Evolutionary conservation across 1,139 yeast genomes (phyloP).

Genomic region (Geotrichum carabidarum): DNA sequence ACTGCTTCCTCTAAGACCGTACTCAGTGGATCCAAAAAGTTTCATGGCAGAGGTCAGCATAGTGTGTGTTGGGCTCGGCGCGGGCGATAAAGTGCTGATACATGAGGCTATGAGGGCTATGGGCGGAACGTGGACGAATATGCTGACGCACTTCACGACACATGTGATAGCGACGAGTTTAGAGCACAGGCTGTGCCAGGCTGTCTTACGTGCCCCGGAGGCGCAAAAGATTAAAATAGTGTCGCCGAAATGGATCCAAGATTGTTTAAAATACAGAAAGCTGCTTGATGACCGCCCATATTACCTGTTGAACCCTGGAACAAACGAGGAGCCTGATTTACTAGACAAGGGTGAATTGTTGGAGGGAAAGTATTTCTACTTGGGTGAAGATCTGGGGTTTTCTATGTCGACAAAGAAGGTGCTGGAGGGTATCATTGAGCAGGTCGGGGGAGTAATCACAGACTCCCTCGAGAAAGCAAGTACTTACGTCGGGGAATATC

Average conservation of each 20-base stretch:
- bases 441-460: constrained; percentile 33
- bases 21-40: constrained; percentile 64
- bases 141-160: constrained; percentile 66
- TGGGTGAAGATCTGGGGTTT: constrained; percentile 1
- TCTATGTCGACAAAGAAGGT: not conserved
- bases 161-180: constrained; percentile 62
- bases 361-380: not conserved
- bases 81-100: constrained; percentile 59
- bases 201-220: constrained; percentile 24
- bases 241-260: constrained; percentile 64
- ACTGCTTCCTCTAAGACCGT: constrained; percentile 44
- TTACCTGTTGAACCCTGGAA: constrained; percentile 22
- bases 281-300: constrained; percentile 53
- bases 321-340: not conserved
- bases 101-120: constrained; percentile 63
- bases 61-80: constrained; percentile 55
- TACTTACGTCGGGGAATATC: not conserved
- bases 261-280: constrained; percentile 53
- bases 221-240: constrained; percentile 48
- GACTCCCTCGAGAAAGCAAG: constrained; percentile 27
- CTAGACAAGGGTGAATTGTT: not conserved
- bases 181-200: constrained; percentile 41
- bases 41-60: constrained; percentile 59
- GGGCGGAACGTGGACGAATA: constrained; percentile 52
- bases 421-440: constrained; percentile 13